Evolutionary conservation across 1,284 basidiomycete genomes (phyloP), one percentile per base, ranked within the genome.

Genomic region (Marasmius oreades): DNA sequence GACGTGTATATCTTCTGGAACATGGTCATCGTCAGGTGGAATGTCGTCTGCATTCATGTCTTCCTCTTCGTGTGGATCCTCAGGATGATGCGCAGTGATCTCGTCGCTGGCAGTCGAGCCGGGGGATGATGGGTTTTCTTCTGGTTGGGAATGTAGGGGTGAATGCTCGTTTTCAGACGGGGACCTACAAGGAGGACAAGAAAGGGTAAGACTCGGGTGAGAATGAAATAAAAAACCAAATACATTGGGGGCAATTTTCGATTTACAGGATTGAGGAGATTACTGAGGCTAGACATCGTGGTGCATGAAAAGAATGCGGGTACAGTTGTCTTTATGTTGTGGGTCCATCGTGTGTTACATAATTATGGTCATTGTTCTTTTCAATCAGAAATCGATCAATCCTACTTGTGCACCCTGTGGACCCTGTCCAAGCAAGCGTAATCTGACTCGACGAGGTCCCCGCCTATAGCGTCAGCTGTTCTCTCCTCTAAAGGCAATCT

Each of bases 181-280:
- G 22, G 67, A 63, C 51, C 67, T 68, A 26, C 8, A 33, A n/a
- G n/a, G 43, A 10, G 20, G 31, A 39, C 28, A 10, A 22, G 26
- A n/a, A 50, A 20, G 8, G 31, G 8, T 3, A n/a, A 26, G 5
- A 11, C 14, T 31, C 47, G 47, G 18, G 33, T 5, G 14, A 28
- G 8, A 50, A 16, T 3, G 28, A 14, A 20, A 23, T 44, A 4
- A 53, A n/a, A 18, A 16, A 55, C 42, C 28, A 53, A n/a, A 18
- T 22, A 55, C 42, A 24, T 20, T 12, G 20, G 33, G 28, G 20
- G 23, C 34, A 44, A 69, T 33, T 69, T 65, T 51, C 63, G 66
- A 52, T 70, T 70, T 61, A 80, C 76, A 52, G 81, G 81, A 66
- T 84, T 84, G 60, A 85, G 71, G 45, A 84, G 70, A 57, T 77